Base-by-base conservation (phyloP, 352 stramenopile genomes). In the Phytophthora colocasiae region DNA sequence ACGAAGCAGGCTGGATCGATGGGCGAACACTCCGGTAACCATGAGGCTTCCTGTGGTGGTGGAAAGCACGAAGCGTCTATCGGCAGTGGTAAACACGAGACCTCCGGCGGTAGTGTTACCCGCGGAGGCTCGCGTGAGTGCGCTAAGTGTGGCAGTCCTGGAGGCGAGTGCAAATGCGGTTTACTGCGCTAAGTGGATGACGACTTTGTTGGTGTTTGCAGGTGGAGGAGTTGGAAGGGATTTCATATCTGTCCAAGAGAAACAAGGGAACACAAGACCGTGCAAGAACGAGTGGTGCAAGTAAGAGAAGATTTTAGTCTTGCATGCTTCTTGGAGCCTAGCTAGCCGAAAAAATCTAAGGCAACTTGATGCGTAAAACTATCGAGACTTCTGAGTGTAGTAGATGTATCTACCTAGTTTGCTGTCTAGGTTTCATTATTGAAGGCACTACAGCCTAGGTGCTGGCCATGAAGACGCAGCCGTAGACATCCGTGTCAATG, bases 391-490 rank as follows among this genome's bases (percentile, higher is more conserved):
- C 22, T 22, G 22, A 22, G 39, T 60, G 40, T 50, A 50, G 17
- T 45, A 48, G 43, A 19, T 55, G 5, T 55, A 26, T 64, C 36
- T 59, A 58, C 46, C 57, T 66, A 48, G 41, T 50, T 38, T 22
- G n/a, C 38, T 11, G 8, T 27, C 12, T 52, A 47, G 48, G 24
- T 66, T 10, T 10, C 24, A 32, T 19, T 43, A 48, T 26, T 32
- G n/a, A 53, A 34, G 55, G 14, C 14, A 7, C 22, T 34, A 9
- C 19, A 39, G 34, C 19, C 31, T 65, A 77, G 24, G 63, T 70
- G 54, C 52, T 77, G n/a, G 53, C 53, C 63, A 70, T 62, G 52
- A 78, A 78, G 3, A 81, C 61, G 52, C 75, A 83, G 32, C 71
- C 71, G 22, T 77, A 81, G 22, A 79, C 69, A 12, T 54, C 69